These are phyloP conservation scores for Diaporthe longicolla DNA, from an alignment of 2,329 filamentous ascomycete genomes.

Conservation along the genomic window DNA sequence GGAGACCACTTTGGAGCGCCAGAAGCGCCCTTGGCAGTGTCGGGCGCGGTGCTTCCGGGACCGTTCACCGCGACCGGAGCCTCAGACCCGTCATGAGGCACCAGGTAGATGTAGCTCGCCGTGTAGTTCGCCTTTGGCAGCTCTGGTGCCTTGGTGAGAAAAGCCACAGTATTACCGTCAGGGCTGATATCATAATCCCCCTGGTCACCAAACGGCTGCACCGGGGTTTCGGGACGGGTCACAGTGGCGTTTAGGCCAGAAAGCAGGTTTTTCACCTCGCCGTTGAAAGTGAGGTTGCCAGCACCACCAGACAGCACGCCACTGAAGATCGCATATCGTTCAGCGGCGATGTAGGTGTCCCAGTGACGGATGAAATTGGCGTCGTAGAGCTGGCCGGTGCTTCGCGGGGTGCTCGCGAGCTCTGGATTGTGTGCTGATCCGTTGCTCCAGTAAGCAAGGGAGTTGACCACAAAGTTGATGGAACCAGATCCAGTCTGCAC, in stretches of 20 bases:
- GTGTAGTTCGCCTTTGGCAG: slow-evolving; percentile 69
- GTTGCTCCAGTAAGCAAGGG: slow-evolving; percentile 65
- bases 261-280: slow-evolving; percentile 53
- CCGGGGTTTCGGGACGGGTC: slow-evolving; percentile 58
- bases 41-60: slow-evolving; percentile 50
- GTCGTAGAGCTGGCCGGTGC: slow-evolving; percentile 69
- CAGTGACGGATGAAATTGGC: slow-evolving; percentile 72
- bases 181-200: slow-evolving; percentile 72
- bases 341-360: slow-evolving; percentile 68
- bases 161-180: slow-evolving; percentile 62
- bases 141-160: slow-evolving; percentile 69
- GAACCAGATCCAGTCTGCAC: slow-evolving; percentile 50
- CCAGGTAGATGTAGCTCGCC: slow-evolving; percentile 53
- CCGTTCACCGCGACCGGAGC: slow-evolving; percentile 53
- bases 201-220: slow-evolving; percentile 64
- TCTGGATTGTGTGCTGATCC: slow-evolving; percentile 70
- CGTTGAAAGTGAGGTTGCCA: slow-evolving; percentile 49
- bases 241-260: slow-evolving; percentile 51
- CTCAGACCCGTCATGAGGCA: slow-evolving; percentile 51
- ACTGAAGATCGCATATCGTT: slow-evolving; percentile 72
- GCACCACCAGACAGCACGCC: slow-evolving; percentile 60
- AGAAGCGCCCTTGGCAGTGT: slow-evolving; percentile 52
- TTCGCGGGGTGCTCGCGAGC: slow-evolving; percentile 59
- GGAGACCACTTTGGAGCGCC: slow-evolving; percentile 66
- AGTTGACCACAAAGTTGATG: slow-evolving; percentile 60